Conservation (phyloP, 768 basidiomycete genomes). For the Tulasnella calospora region DNA sequence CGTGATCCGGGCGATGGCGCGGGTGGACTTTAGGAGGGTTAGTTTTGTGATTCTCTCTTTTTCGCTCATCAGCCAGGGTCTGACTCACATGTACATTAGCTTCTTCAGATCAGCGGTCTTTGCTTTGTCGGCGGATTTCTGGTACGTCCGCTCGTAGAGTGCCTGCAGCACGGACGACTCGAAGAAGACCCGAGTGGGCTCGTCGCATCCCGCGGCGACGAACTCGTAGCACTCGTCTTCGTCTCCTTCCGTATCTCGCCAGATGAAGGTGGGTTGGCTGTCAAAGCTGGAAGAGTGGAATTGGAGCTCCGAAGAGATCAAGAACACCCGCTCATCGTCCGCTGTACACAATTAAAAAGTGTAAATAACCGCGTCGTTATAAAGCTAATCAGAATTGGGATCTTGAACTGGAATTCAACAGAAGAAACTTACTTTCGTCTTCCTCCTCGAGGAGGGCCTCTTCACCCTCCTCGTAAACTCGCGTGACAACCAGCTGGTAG, state of each 20-base stretch:
- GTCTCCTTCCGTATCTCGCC: slow-evolving; percentile 89
- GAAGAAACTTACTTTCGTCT: slow-evolving; percentile 58
- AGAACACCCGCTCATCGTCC: slow-evolving; percentile 88
- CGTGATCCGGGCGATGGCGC: neutral
- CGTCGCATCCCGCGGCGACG: slow-evolving; percentile 59
- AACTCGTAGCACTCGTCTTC: slow-evolving; percentile 93
- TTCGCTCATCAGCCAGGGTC: neutral
- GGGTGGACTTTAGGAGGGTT: slow-evolving; percentile 4
- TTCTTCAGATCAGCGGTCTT: slow-evolving; percentile 65
- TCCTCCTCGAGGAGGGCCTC: slow-evolving; percentile 92
- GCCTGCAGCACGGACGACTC: slow-evolving; percentile 93
- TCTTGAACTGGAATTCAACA: neutral
- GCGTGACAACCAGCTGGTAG: slow-evolving; percentile 85
- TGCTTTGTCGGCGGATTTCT: slow-evolving; percentile 60
- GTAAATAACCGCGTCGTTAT: neutral
- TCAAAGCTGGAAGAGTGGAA: slow-evolving; percentile 72
- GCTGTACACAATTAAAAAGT: slow-evolving; percentile 45
- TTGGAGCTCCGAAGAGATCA: slow-evolving; percentile 84
- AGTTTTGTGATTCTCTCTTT: neutral
- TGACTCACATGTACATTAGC: slow-evolving; percentile 71
- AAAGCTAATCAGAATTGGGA: slow-evolving; percentile 31
- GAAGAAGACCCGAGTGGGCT: slow-evolving; percentile 78
- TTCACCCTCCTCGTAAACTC: slow-evolving; percentile 95
- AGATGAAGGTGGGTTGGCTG: slow-evolving; percentile 76
- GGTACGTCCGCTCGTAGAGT: slow-evolving; percentile 93